Evolutionary conservation across 352 stramenopile genomes (phyloP), one percentile per base, ranked within the genome.

Genomic region (Globisporangium paroecandrum): DNA sequence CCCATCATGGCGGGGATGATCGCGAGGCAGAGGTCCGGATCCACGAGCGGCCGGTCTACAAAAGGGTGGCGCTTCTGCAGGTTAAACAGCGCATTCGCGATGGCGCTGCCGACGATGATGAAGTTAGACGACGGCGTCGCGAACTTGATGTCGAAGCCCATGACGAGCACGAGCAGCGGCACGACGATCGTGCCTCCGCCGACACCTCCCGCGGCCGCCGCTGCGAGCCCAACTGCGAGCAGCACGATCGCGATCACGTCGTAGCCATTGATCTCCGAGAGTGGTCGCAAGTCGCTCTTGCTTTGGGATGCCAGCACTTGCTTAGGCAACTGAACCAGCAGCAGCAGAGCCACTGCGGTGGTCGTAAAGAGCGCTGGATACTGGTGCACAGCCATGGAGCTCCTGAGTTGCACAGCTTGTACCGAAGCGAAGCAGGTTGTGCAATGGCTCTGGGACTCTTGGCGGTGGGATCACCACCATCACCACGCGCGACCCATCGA

Each of bases 111-210:
- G 25, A 90, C 77, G 71, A 89, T 87, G 70, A 82, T 77, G 38
- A 89, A 71, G 69, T 87, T 89, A 41, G 77, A 84, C 46, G 78
- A 77, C 10, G 80, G 78, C 43, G 78, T 90, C 25, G 78, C 77
- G 54, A 75, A 77, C 65, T 90, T 89, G 64, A 89, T 85, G 60
- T 90, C 77, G 56, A 90, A 89, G 62, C 76, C 64, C 80, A 90
- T 84, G 69, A 86, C 69, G 41, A 88, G 65, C 65, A 87, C 76
- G 71, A 90, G 81, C n/a, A 77, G 65, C 34, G 82, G 79, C 29
- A 89, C 73, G 64, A 87, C 73, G 65, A 89, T 83, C 29, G 74
- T 62, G 0, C 74, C 81, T 46, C 81, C 79, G 58, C 79, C 79
- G 29, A 87, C 66, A 22, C 82, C 78, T 9, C 79, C 79, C 0